Conservation (phyloP, 176 grass and related monocot genomes). For the Eremochloa ophiuroides region DNA sequence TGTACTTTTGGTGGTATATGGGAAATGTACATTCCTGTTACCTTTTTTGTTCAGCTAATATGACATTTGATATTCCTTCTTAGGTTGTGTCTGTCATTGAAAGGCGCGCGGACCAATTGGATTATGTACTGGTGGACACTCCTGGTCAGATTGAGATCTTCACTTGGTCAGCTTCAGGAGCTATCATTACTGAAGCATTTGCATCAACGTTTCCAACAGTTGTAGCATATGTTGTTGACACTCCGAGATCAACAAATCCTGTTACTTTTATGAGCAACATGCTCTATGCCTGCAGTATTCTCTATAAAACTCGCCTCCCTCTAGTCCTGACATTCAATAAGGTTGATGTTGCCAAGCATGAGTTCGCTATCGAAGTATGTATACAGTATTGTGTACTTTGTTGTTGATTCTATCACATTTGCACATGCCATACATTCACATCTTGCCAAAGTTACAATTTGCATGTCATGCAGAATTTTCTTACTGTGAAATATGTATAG, state of each 20-base stretch:
- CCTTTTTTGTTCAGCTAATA: not conserved
- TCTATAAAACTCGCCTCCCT: slow-evolving; percentile 89
- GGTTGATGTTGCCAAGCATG: slow-evolving; percentile 84
- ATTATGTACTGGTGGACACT: slow-evolving; percentile 95
- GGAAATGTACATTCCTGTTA: not conserved
- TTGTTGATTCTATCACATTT: not conserved
- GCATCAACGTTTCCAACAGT: slow-evolving; percentile 94
- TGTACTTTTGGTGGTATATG: not conserved
- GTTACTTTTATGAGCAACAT: slow-evolving; percentile 98
- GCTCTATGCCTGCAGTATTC: slow-evolving; percentile 95
- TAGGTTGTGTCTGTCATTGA: slow-evolving; percentile 92
- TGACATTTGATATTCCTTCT: slow-evolving; percentile 12
- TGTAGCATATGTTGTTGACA: slow-evolving; percentile 86
- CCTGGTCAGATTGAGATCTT: slow-evolving; percentile 98
- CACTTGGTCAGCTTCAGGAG: slow-evolving; percentile 98
- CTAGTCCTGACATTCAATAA: slow-evolving; percentile 89
- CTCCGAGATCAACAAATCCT: slow-evolving; percentile 79
- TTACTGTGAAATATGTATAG: not conserved
- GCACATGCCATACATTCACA: not conserved
- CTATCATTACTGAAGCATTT: slow-evolving; percentile 96
- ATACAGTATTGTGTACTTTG: not conserved
- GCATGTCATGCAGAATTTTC: not conserved
- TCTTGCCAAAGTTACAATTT: not conserved
- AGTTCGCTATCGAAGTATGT: slow-evolving; percentile 74
- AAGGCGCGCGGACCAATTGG: slow-evolving; percentile 75